Evolutionary conservation across 495 filamentous ascomycete genomes (phyloP).

Genomic region (Opeltia flavorubescens): DNA sequence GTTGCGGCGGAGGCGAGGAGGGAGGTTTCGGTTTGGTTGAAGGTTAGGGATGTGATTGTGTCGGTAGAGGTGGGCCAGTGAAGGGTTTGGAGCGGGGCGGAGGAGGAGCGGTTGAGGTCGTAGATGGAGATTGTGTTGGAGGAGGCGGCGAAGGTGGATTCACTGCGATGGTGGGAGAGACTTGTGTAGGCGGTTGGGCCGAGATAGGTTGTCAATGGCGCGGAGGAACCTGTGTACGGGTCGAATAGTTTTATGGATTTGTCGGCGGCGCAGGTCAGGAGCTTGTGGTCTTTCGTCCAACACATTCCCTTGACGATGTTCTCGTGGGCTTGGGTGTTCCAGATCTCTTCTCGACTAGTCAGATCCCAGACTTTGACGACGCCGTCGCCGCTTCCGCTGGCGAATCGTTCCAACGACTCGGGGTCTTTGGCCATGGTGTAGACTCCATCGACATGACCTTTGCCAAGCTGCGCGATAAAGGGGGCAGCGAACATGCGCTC

Average conservation of each 20-base stretch:
- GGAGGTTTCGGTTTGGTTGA: slow-evolving; percentile 90
- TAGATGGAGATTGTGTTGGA: slow-evolving; percentile 76
- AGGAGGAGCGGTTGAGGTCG: slow-evolving; percentile 61
- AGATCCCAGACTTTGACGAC: slow-evolving; percentile 93
- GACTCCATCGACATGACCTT: slow-evolving; percentile 89
- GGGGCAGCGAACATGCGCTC: slow-evolving; percentile 94
- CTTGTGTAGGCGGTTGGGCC: slow-evolving; percentile 72
- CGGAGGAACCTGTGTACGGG: slow-evolving; percentile 57
- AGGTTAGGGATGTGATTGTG: slow-evolving; percentile 79
- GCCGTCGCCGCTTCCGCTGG: slow-evolving; percentile 72
- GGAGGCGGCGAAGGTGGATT: slow-evolving; percentile 62
- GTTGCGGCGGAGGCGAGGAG: slow-evolving; percentile 70
- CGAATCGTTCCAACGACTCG: slow-evolving; percentile 51
- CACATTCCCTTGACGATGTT: slow-evolving; percentile 84
- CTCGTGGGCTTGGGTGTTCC: slow-evolving; percentile 68
- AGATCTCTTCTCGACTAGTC: slow-evolving; percentile 60
- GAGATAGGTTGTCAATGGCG: slow-evolving; percentile 68
- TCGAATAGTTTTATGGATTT: slow-evolving; percentile 80
- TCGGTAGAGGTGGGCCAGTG: slow-evolving; percentile 78
- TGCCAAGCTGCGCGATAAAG: slow-evolving; percentile 75
- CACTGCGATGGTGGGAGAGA: slow-evolving; percentile 62
- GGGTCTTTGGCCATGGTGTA: slow-evolving; percentile 62
- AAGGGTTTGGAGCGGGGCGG: slow-evolving; percentile 61
- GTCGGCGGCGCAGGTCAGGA: slow-evolving; percentile 84
- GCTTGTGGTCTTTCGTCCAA: slow-evolving; percentile 70